phyloP scores from a whole-genome alignment of 345 rosid genomes.

The Gossypium australe region DNA sequence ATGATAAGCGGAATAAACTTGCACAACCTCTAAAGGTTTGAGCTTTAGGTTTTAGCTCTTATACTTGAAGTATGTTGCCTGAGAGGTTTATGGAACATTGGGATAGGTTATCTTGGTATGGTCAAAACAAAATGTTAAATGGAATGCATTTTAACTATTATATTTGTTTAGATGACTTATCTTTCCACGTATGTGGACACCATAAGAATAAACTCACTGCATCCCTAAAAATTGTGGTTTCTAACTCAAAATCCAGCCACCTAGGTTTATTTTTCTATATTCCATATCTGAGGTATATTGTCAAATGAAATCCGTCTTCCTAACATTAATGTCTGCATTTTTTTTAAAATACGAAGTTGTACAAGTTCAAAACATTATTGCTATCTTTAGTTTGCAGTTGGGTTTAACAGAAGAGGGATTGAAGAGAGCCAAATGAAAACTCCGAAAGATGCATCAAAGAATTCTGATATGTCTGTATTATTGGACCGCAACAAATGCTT shows the following conservation, averaged over 20 bases:
- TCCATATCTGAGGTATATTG: neutral
- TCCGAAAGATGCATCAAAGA: constrained; percentile 32
- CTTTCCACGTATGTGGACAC: neutral
- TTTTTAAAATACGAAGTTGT: neutral
- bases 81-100: neutral
- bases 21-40: constrained; percentile 62
- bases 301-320: neutral
- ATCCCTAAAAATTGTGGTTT: neutral
- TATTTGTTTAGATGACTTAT: neutral
- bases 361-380: neutral
- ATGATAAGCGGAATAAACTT: constrained; percentile 42
- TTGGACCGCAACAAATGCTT: constrained; percentile 81
- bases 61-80: neutral
- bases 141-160: neutral
- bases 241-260: neutral
- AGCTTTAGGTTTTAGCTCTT: neutral
- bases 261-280: neutral
- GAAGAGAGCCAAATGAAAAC: constrained; percentile 49
- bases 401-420: constrained; percentile 76
- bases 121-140: neutral
- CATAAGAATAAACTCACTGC: neutral
- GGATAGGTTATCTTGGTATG: neutral
- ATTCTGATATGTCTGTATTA: constrained; percentile 37
- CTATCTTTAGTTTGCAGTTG: constrained; percentile 74
- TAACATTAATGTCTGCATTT: neutral